These are phyloP conservation scores for Thelonectria olida DNA, from an alignment of 2,329 filamentous ascomycete species.

Conservation along the genomic window DNA sequence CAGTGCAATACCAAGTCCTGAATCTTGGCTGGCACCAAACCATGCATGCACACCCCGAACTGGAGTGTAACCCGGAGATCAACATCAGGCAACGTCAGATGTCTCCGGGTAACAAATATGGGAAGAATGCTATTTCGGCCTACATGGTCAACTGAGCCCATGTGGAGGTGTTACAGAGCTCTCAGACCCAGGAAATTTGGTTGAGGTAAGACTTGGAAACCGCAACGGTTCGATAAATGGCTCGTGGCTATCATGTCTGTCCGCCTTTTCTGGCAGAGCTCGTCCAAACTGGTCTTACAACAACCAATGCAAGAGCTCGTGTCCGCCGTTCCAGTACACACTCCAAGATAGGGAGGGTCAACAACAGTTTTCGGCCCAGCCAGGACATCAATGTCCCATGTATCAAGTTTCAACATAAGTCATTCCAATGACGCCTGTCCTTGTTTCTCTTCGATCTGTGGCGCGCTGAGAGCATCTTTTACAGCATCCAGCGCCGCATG, in stretches of 20 bases:
- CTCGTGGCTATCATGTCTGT: constrained; percentile 13
- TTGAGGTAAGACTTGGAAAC: constrained; percentile 4
- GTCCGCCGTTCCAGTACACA: too few relatives aligned
- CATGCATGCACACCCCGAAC: not conserved
- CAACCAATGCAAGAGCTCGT: too few relatives aligned
- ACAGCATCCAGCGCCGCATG: constrained; percentile 3
- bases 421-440: too few relatives aligned
- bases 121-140: not conserved
- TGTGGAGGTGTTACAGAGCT: constrained; percentile 8
- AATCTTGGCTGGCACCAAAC: not conserved
- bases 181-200: not conserved
- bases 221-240: constrained; percentile 18
- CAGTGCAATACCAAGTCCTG: too few relatives aligned
- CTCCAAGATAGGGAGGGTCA: too few relatives aligned
- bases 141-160: constrained; percentile 11
- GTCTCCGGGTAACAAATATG: not conserved
- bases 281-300: not conserved
- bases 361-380: too few relatives aligned
- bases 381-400: too few relatives aligned
- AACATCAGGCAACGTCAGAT: not conserved
- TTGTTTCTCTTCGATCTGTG: too few relatives aligned
- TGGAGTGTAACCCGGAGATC: constrained; percentile 4
- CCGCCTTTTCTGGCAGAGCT: not conserved
- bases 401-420: too few relatives aligned
- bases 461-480: not conserved